These are phyloP conservation scores for Kregervanrija pseudodelftensis DNA, from an alignment of 805 yeast genomes.

Conservation along the genomic window DNA sequence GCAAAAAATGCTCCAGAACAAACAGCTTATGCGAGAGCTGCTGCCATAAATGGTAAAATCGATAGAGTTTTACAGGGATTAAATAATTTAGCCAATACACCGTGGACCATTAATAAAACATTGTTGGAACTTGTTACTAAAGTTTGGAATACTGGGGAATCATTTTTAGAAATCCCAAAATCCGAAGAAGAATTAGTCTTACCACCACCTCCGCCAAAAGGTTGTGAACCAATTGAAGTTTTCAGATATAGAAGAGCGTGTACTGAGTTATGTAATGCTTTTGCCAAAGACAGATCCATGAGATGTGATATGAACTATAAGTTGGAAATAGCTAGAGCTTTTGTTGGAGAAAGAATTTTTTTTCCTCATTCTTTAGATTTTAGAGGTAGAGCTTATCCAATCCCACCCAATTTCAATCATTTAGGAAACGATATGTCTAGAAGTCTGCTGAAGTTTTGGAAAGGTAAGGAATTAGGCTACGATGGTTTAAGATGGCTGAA, in stretches of 20 bases:
- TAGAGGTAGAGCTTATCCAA: slow-evolving; percentile 79
- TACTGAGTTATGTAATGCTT: slow-evolving; percentile 49
- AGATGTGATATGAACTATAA: slow-evolving; percentile 93
- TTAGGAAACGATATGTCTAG: slow-evolving; percentile 74
- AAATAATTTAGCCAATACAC: slow-evolving; percentile 76
- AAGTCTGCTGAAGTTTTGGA: slow-evolving; percentile 68
- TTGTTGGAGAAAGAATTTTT: slow-evolving; percentile 67
- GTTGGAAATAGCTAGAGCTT: slow-evolving; percentile 91
- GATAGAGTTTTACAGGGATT: slow-evolving; percentile 70
- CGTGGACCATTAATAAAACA: slow-evolving; percentile 85
- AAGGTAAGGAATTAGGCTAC: slow-evolving; percentile 61
- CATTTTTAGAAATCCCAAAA: slow-evolving; percentile 68
- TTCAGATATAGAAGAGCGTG: slow-evolving; percentile 62
- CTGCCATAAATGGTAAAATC: slow-evolving; percentile 61
- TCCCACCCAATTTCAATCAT: slow-evolving; percentile 75
- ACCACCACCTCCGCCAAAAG: slow-evolving; percentile 50
- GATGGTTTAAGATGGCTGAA: slow-evolving; percentile 68
- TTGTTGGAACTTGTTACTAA: slow-evolving; percentile 63
- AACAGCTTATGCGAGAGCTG: slow-evolving; percentile 78
- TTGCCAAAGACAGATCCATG: slow-evolving; percentile 67
- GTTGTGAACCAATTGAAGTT: slow-evolving; percentile 65
- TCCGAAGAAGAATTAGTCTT: slow-evolving; percentile 34
- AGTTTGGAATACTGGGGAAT: slow-evolving; percentile 83
- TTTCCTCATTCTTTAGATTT: slow-evolving; percentile 80
- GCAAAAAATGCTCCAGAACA: slow-evolving; percentile 86